Conservation (phyloP, 2,329 filamentous ascomycete genomes). For the Fusarium proliferatum region DNA sequence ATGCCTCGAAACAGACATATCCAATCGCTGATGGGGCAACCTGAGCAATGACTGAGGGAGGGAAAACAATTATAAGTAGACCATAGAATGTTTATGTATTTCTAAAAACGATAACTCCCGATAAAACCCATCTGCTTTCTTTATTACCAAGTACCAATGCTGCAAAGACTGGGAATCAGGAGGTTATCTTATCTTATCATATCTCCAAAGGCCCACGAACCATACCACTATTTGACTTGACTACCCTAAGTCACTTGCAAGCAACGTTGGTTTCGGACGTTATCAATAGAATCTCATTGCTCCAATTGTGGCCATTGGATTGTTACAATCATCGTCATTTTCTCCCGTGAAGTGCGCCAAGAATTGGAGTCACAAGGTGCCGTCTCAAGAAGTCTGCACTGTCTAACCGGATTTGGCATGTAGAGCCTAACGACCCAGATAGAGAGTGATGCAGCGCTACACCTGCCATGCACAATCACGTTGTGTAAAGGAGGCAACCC, state of each 20-base stretch:
- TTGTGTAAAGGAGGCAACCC: fast-evolving
- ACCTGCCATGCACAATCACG: background rate
- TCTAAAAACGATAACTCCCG: no score
- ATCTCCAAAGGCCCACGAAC: background rate
- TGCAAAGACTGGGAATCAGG: fast-evolving
- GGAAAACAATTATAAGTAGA: fast-evolving
- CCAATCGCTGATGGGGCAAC: background rate
- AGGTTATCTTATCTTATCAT: background rate
- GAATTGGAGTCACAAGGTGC: no score
- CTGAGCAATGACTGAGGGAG: background rate
- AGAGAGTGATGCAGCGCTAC: background rate
- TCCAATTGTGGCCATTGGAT: no score
- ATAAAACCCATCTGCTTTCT: fast-evolving
- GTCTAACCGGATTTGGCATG: background rate
- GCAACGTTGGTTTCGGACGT: no score
- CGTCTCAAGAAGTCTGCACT: background rate
- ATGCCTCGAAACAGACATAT: background rate
- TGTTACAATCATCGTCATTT: no score
- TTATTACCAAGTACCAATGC: background rate
- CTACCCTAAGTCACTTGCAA: background rate
- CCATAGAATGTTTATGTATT: fast-evolving
- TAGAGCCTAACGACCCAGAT: background rate
- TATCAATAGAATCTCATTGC: background rate
- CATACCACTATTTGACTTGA: background rate
- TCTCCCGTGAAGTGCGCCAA: fast-evolving